Evolutionary conservation across 371 early-diverging fungal species (phyloP), one percentile per base, ranked within the genome.

Genomic region (Funneliformis caledonium): DNA sequence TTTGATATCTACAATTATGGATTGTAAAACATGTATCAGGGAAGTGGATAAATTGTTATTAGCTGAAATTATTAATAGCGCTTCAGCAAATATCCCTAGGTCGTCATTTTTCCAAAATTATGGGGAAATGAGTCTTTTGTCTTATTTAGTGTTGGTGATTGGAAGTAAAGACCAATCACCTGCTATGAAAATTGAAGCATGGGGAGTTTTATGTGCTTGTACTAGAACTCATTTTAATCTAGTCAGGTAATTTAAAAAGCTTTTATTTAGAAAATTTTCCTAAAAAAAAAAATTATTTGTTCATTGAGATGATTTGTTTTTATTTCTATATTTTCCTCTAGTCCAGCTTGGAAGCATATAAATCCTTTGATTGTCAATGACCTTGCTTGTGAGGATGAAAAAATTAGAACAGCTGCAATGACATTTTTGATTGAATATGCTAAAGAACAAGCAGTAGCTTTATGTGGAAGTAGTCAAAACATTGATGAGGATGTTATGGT

Each of bases 181-280:
- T 48, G 22, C 42, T 45, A 14, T 80, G 16, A 69, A 72, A 69
- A 80, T 80, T 60, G 80, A 69, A 68, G 52, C 60, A 2, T 80
- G 80, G 80, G 80, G 80, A 11, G 11, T 80, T 50, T 60, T 80
- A 45, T 80, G 80, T 60, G 80, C 56, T 11, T 80, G 70, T 80
- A 43, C 80, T n/a, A 47, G 72, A 43, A 60, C 56, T 11, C 70
- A 72, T 72, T 80, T 80, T 72, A 16, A 26, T 7, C 22, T 61
- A 12, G 45, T 80, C 43, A 59, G 72, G 80, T 80, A 72, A 72
- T 26, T 33, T 26, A 50, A 48, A 64, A n/a, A 37, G 4, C 31
- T 78, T 7, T 68, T 37, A 37, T n/a, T n/a, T 60, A 9, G 0
- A 12, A 12, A 9, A 2, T 60, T 60, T n/a, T 60, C 26, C 26